Conservation (phyloP, 78 protist species). For the Capsaspora owczarzaki region DNA sequence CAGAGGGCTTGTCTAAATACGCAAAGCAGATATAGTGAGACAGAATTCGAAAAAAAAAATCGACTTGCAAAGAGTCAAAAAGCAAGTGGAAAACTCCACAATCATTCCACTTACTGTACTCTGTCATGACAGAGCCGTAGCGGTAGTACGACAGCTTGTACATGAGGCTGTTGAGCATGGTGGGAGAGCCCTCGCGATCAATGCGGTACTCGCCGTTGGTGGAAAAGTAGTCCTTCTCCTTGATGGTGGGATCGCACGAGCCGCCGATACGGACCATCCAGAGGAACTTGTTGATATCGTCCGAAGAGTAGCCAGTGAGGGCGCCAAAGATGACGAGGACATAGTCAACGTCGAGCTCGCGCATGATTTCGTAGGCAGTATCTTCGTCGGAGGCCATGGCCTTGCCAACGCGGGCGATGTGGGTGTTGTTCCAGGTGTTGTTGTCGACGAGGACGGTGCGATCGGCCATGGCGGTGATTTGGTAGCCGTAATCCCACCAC, state of each 20-base stretch:
- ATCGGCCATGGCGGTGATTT: slow-evolving; percentile 82
- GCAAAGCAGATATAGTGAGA: too few relatives aligned
- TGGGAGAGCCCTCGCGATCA: slow-evolving; percentile 24
- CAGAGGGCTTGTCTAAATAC: slow-evolving; percentile 59
- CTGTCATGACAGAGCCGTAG: too few relatives aligned
- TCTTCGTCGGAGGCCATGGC: slow-evolving; percentile 85
- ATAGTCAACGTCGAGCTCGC: slow-evolving; percentile 90
- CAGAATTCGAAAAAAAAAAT: too few relatives aligned
- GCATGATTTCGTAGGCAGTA: slow-evolving; percentile 61
- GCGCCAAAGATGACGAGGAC: slow-evolving; percentile 96
- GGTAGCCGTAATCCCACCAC: slow-evolving; percentile 99
- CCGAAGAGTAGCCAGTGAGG: slow-evolving; percentile 84
- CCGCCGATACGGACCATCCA: slow-evolving; percentile 93
- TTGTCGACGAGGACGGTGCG: slow-evolving; percentile 95
- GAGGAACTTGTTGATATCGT: slow-evolving; percentile 94
- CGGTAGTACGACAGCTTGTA: slow-evolving; percentile 88
- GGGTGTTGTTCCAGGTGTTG: slow-evolving; percentile 99
- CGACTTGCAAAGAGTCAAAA: too few relatives aligned
- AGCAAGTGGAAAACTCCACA: too few relatives aligned
- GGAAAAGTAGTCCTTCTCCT: slow-evolving; percentile 59
- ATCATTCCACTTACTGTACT: too few relatives aligned
- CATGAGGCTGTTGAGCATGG: slow-evolving; percentile 82
- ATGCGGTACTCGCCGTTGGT: neutral
- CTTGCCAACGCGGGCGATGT: slow-evolving; percentile 92
- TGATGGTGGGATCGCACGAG: neutral